Conservation (phyloP, 2,329 filamentous ascomycete species). For the Neofusicoccum kwambonambiense region DNA sequence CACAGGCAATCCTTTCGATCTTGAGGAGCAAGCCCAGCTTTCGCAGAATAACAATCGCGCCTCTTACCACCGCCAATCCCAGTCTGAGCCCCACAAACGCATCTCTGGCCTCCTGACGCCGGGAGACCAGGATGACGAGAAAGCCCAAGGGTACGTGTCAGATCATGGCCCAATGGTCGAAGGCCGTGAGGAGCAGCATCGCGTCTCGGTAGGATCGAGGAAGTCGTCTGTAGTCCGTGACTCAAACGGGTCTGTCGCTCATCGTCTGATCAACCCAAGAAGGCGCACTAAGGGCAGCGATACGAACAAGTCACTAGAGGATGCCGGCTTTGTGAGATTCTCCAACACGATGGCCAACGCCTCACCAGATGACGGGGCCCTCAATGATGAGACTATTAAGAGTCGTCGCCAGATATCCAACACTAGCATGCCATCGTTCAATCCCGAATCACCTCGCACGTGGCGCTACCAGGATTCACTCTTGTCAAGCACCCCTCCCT, state of each 20-base stretch:
- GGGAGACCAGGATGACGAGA: slow-evolving; percentile 30
- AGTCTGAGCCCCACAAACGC: slow-evolving; percentile 34
- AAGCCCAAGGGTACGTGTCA: slow-evolving; percentile 33
- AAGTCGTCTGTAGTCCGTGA: slow-evolving; percentile 5
- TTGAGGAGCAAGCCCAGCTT: slow-evolving; percentile 45
- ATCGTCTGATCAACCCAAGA: slow-evolving; percentile 12
- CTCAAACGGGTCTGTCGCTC: not conserved
- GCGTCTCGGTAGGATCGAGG: slow-evolving; percentile 9
- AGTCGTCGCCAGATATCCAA: slow-evolving; percentile 2
- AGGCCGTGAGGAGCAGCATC: slow-evolving; percentile 11
- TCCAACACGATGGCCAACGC: not conserved
- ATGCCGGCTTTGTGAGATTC: not conserved
- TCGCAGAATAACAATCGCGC: slow-evolving; percentile 38
- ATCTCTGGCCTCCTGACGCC: slow-evolving; percentile 35
- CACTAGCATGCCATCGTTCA: slow-evolving; percentile 1
- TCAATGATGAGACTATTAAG: slow-evolving; percentile 2
- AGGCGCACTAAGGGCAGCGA: slow-evolving; percentile 4
- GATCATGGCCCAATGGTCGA: slow-evolving; percentile 25
- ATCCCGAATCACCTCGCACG: slow-evolving; percentile 7
- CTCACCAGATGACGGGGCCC: not conserved
- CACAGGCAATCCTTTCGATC: slow-evolving; percentile 46
- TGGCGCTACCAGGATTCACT: slow-evolving; percentile 3
- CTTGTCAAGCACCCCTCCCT: slow-evolving; percentile 7
- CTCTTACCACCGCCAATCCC: slow-evolving; percentile 40
- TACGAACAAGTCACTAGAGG: not conserved